Percentiles rank a stretch among this genome's conserved stretches.
These are phyloP conservation scores for Jatropha podagrica DNA, from an alignment of 441 rosid genomes.

Conservation along the genomic window DNA sequence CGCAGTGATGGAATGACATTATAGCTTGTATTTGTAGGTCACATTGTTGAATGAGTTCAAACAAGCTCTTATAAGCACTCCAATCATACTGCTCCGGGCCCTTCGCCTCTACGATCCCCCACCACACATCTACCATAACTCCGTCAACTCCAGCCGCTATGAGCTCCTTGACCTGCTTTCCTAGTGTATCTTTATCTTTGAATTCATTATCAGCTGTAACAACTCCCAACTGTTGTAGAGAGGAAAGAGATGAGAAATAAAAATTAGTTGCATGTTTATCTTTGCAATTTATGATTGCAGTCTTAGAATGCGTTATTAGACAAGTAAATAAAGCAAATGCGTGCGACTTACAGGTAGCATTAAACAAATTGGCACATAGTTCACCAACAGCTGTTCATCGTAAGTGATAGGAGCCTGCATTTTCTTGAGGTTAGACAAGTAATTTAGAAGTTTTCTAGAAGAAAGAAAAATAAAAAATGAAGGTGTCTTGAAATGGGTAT, in stretches of 20 bases:
- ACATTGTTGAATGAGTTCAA: conserved; percentile 44
- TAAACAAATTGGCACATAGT: conserved; percentile 71
- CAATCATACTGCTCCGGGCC: conserved; percentile 62
- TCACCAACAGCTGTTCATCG: conserved; percentile 47
- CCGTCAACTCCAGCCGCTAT: conserved; percentile 68
- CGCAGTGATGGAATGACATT: conserved; percentile 86
- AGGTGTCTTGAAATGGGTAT: not conserved
- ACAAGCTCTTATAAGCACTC: conserved; percentile 68
- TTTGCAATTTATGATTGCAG: not conserved
- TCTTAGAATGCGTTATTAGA: not conserved
- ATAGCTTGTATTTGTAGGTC: conserved; percentile 66
- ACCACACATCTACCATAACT: conserved; percentile 80
- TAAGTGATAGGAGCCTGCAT: conserved; percentile 45
- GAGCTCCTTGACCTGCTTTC: conserved; percentile 56
- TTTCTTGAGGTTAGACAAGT: conserved; percentile 7
- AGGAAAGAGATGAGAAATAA: not conserved
- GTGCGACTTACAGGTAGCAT: conserved; percentile 77
- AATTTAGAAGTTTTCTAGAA: not conserved
- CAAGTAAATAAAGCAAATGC: not conserved
- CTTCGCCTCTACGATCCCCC: conserved; percentile 68
- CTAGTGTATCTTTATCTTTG: conserved; percentile 35
- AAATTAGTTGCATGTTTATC: not conserved
- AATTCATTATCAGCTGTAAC: conserved; percentile 51
- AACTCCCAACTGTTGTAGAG: conserved; percentile 51
- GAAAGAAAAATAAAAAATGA: not conserved